Evolutionary conservation across 352 stramenopile genomes (phyloP).

Genomic region (Blastocystis sp.): DNA sequence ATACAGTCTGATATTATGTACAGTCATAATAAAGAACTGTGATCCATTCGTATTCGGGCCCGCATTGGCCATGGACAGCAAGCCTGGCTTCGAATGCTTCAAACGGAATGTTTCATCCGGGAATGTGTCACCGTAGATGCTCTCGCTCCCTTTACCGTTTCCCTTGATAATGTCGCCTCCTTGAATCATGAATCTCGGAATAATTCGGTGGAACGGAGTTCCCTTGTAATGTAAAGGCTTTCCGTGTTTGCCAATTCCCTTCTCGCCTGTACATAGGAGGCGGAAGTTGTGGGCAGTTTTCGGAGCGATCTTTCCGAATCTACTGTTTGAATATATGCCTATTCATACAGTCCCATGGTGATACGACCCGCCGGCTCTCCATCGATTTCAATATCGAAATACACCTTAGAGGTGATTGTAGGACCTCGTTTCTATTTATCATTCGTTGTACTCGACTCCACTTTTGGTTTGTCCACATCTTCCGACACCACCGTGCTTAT

Average conservation of each 20-base stretch:
- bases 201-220: slow-evolving; percentile 94
- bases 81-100: slow-evolving; percentile 67
- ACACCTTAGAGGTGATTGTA: slow-evolving; percentile 67
- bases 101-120: slow-evolving; percentile 62
- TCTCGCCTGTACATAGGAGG: slow-evolving; percentile 85
- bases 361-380: slow-evolving; percentile 74
- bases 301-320: slow-evolving; percentile 54
- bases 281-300: slow-evolving; percentile 60
- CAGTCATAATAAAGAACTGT: slow-evolving; percentile 90
- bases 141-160: slow-evolving; percentile 72
- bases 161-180: slow-evolving; percentile 78
- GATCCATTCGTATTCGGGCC: slow-evolving; percentile 78
- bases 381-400: slow-evolving; percentile 88
- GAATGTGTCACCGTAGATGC: slow-evolving; percentile 69
- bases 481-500: background rate
- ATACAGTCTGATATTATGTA: slow-evolving; percentile 66
- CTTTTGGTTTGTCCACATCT: background rate
- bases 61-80: slow-evolving; percentile 73
- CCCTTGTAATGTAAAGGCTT: slow-evolving; percentile 92
- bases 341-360: slow-evolving; percentile 76
- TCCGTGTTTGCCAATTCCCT: slow-evolving; percentile 71
- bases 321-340: background rate
- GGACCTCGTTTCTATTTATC: slow-evolving; percentile 11
- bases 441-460: background rate
- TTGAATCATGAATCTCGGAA: slow-evolving; percentile 97